A percentile compares a stretch with the other conserved stretches of the same genome.
Evolutionary conservation across 2,329 filamentous ascomycete species (phyloP).

Genomic region (Alternaria longipes): DNA sequence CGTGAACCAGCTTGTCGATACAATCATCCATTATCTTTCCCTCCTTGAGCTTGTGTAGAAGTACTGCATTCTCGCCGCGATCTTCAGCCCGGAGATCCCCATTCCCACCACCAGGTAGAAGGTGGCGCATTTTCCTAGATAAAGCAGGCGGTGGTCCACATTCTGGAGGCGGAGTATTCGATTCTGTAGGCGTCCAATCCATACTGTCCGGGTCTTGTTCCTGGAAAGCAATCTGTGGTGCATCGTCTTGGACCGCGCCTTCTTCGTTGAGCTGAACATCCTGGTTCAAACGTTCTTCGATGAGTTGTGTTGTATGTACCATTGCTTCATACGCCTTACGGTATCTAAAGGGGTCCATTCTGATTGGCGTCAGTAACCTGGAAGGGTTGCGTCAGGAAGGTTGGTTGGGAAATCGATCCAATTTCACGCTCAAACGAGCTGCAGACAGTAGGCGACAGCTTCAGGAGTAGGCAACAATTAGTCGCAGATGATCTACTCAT

Average conservation of each 20-base stretch:
- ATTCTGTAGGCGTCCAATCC: conserved; percentile 50
- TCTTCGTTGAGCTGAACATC: conserved; percentile 21
- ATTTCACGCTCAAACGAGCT: not conserved
- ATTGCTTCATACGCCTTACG: conserved; percentile 51
- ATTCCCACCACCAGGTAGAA: conserved; percentile 39
- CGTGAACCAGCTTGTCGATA: conserved; percentile 49
- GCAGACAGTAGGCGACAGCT: conserved; percentile 13
- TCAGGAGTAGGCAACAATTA: not conserved
- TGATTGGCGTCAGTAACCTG: conserved; percentile 29
- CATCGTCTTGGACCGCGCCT: conserved; percentile 13
- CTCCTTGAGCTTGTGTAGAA: conserved; percentile 48
- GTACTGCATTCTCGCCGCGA: conserved; percentile 37
- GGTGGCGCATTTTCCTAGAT: conserved; percentile 43
- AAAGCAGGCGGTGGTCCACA: conserved; percentile 43
- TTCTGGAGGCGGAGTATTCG: conserved; percentile 37
- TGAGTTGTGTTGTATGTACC: conserved; percentile 47
- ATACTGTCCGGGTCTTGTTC: conserved; percentile 49
- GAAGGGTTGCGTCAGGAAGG: conserved; percentile 9
- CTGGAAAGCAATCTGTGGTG: conserved; percentile 25
- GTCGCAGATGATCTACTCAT: conserved; percentile 16
- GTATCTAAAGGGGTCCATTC: conserved; percentile 50
- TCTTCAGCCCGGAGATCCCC: conserved; percentile 35
- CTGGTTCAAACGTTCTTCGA: conserved; percentile 43
- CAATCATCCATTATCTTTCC: conserved; percentile 50
- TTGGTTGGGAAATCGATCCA: not conserved